Base-by-base conservation (phyloP, 2,329 filamentous ascomycete species). In the Cladorrhinum sp. region DNA sequence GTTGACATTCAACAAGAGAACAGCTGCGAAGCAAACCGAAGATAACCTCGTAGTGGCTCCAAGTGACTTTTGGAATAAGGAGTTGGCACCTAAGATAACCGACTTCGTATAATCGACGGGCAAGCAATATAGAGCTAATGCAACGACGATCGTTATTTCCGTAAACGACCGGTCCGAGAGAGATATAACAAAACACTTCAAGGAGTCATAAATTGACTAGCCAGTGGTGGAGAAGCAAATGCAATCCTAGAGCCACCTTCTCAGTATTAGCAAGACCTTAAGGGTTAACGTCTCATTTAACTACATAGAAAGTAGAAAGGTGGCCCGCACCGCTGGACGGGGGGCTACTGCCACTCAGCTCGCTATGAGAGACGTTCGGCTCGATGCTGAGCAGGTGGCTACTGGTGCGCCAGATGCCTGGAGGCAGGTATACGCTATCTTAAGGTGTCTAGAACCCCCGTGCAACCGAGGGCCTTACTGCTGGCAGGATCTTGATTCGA, bases 221-320 rank as follows among this genome's bases (percentile, higher is more conserved):
- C 59, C 65, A 16, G 29, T 70, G 13, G 65, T 74, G 57, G 70
- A 70, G 63, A 71, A 65, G 52, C 66, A 72, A 61, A 65, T 74
- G 38, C 41, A 62, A 8, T 48, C 27, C 55, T 71, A 66, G 69
- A 65, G 64, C 24, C 58, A 65, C 57, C 62, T 67, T 32, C 69
- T 73, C 41, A 65, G 62, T 36, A 48, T 62, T 41, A 68, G 71
- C 55, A 73, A 70, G 65, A 71, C 65, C 62, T 68, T 74, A 9
- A 68, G 64, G 59, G 57, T 73, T 6, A 64, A 66, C 32, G 59
- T 73, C 8, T 66, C 64, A 32, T 71, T 74, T 57, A 72, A 73
- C 58, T 74, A 73, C 57, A 55, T 70, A 65, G 68, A 70, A 27
- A 60, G 57, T 62, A 45, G 55, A 24, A 62, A 53, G 36, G n/a